Evolutionary conservation across 2,329 filamentous ascomycete species (phyloP), one percentile per base, ranked within the genome.

Genomic region (Aspergillus texensis): DNA sequence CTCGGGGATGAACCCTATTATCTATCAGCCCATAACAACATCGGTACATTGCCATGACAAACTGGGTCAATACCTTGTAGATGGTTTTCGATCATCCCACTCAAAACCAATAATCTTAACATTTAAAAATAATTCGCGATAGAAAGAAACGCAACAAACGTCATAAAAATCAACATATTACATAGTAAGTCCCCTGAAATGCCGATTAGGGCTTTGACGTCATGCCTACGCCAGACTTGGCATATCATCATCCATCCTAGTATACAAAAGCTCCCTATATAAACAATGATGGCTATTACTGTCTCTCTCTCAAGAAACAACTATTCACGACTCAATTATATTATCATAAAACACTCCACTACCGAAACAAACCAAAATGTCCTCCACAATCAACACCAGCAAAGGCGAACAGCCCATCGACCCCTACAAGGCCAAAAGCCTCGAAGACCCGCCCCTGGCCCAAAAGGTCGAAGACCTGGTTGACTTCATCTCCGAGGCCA

Each of bases 341-440:
- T 4, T 26, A 14, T 12, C 10, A 14, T 30, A 11, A 9, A 55
- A 32, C 1, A 32, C 36, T 55, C 12, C n/a, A 61, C 16, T 24
- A 61, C 43, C 12, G 10, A 36, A 57, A 52, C n/a, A 53, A 24
- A 32, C n/a, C 62, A 74, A 52, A 41, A 75, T 77, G 75, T 72
- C 74, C 24, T 19, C 46, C 48, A 68, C 67, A 34, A 85, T 84
- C 75, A 90, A 90, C 77, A 78, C 88, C 45, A 78, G 83, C 67
- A 87, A 87, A 48, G 88, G 87, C 73, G 81, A 80, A 77, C 87
- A 90, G 79, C 81, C 86, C 48, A 86, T 83, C 83, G 91, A 95
- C 79, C 92, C 92, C 2, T 96, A 96, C 83, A 93, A 88, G 74
- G 88, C 91, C 64, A 87, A 89, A 79, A 93, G 91, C 80, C 82